phyloP scores from a whole-genome alignment of 306 rosid species.

The Sicyos edulis region DNA sequence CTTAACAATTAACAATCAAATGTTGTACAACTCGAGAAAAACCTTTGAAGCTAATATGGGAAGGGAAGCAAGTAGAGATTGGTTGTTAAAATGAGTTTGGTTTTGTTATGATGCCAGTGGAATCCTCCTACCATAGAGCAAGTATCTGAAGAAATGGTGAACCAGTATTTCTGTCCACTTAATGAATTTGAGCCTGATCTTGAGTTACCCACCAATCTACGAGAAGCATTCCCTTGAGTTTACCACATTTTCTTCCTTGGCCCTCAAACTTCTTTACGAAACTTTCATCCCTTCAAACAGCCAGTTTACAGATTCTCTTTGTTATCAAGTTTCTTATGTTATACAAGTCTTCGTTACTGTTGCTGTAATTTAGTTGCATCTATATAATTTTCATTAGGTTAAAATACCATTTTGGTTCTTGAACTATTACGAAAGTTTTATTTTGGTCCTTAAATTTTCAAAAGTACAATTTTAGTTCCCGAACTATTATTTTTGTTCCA shows the following conservation, averaged over 20 bases:
- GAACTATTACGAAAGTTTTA: no score
- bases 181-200: conserved; percentile 61
- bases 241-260: not conserved
- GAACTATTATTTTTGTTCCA: no score
- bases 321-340: no score
- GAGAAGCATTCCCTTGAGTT: conserved; percentile 56
- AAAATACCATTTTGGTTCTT: no score
- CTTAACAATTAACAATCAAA: no score
- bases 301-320: not conserved
- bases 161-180: conserved; percentile 56
- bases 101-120: conserved; percentile 52
- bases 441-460: no score
- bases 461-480: no score
- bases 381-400: no score
- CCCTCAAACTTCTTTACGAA: not conserved
- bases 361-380: no score
- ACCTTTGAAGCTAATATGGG: no score
- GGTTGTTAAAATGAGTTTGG: conserved; percentile 20
- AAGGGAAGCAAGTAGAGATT: not conserved
- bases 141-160: conserved; percentile 78
- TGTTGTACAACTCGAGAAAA: no score
- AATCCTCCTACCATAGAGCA: conserved; percentile 82
- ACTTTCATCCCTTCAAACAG: not conserved
- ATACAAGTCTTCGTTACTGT: no score
- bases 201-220: conserved; percentile 55